Evolutionary conservation across 202 grass and related monocot genomes (phyloP).

Genomic region (Zoysia matrella): DNA sequence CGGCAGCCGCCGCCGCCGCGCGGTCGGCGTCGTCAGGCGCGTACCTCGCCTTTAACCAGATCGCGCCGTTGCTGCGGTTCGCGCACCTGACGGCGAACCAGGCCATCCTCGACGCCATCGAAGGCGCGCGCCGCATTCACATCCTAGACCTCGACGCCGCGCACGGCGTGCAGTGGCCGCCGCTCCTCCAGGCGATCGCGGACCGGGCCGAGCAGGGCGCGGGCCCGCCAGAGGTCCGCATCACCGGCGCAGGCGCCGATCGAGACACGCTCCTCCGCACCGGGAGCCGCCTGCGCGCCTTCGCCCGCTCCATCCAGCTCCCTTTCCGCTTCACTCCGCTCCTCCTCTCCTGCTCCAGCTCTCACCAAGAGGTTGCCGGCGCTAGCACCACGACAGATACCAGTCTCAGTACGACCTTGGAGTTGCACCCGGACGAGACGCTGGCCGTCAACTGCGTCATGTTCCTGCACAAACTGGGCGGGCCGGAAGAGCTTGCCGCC

Average conservation of each 20-base stretch:
- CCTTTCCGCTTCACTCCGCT: conserved; percentile 85
- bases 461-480: conserved; percentile 78
- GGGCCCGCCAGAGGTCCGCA: conserved; percentile 73
- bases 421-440: conserved; percentile 64
- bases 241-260: conserved; percentile 86
- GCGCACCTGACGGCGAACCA: conserved; percentile 97
- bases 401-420: background rate
- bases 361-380: background rate
- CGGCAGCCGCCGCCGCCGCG: background rate
- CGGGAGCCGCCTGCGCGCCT: conserved; percentile 73
- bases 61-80: conserved; percentile 95
- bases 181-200: conserved; percentile 86
- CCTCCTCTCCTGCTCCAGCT: conserved; percentile 52
- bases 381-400: background rate
- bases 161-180: conserved; percentile 95
- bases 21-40: conserved; percentile 46
- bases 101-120: conserved; percentile 84
- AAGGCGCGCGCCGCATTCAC: conserved; percentile 69
- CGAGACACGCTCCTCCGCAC: conserved; percentile 77
- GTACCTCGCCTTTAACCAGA: conserved; percentile 97
- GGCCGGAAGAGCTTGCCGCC: conserved; percentile 46
- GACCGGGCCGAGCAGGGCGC: conserved; percentile 43
- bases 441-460: conserved; percentile 87
- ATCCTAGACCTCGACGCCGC: conserved; percentile 91
- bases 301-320: conserved; percentile 82